phyloP scores from a whole-genome alignment of 345 rosid genomes.

The Geranium rotundifolium region DNA sequence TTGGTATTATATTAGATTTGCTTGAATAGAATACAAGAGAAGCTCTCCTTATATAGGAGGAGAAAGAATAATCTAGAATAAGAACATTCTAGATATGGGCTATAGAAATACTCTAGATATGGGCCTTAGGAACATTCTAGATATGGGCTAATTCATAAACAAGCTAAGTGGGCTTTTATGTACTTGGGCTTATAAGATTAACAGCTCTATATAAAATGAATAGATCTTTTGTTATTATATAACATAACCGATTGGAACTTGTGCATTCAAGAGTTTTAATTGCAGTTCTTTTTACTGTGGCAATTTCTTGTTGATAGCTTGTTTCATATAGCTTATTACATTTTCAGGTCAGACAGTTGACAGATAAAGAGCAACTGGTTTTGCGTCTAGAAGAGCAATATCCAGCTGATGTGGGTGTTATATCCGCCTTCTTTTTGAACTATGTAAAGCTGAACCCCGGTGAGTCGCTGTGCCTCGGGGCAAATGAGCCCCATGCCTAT shows the following conservation, averaged over 20 bases:
- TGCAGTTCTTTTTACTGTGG: not conserved
- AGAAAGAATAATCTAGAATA: too few species aligned
- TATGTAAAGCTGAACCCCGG: conserved; percentile 88
- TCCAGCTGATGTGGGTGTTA: conserved; percentile 76
- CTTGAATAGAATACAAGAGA: too few species aligned
- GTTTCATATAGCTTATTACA: not conserved
- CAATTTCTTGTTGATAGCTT: not conserved
- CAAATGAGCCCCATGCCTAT: conserved; percentile 94
- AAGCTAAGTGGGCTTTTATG: too few species aligned
- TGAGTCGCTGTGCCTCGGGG: conserved; percentile 89
- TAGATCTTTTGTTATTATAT: too few species aligned
- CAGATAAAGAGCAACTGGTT: conserved; percentile 76
- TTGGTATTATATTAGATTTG: too few species aligned
- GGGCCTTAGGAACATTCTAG: too few species aligned
- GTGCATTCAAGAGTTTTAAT: not conserved
- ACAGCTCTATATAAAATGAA: too few species aligned
- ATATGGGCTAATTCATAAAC: too few species aligned
- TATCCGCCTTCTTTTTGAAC: conserved; percentile 83
- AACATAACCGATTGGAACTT: not conserved
- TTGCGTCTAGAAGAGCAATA: conserved; percentile 79
- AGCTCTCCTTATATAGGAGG: too few species aligned
- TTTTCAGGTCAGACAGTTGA: conserved; percentile 58
- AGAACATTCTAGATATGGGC: too few species aligned
- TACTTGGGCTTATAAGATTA: too few species aligned
- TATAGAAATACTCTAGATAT: too few species aligned